Evolutionary conservation across 164 flowering plant species (phyloP), one percentile per base, ranked within the genome.

Genomic region (Stephania yunnanensis): DNA sequence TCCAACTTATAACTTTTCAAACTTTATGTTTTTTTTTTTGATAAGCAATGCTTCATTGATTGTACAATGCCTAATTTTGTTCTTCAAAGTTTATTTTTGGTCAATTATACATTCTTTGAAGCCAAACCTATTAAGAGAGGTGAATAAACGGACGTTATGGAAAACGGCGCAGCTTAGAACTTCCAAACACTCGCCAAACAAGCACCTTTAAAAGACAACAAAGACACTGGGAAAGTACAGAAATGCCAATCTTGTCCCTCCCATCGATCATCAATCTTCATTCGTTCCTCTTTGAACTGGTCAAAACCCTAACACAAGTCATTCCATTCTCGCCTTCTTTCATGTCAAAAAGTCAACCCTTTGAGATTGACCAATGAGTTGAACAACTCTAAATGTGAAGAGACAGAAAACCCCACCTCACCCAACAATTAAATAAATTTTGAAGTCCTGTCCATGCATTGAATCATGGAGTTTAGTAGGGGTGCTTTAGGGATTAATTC

Each of bases 261-360:
- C 63, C 7, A 36, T 36, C 42, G 42, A 36, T 36, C 42, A 0
- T 36, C 42, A 36, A 2, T 36, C 42, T 4, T 36, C 71, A 25
- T 25, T 25, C n/a, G 0, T 70, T 70, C 48, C 10, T 50, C 70
- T 4, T 77, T 78, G 77, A 71, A 68, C 48, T 25, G 46, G 72
- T 74, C 77, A 74, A 74, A 52, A 20, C 68, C 58, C 72, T 22
- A 65, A 65, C 68, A n/a, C 61, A 29, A 44, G 66, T 71, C 70
- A 52, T 66, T 66, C 42, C 42, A 36, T 36, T 36, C 42, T 36
- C 42, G 0, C 42, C 2, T 36, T 65, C 50, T 71, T 46, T 75
- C 69, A 67, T 53, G 55, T 58, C 64, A 65, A 64, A 64, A 73
- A 76, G 79, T 73, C 82, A 80, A 80, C 75, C 46, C 20, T 46